Evolutionary conservation across 1,139 yeast species (phyloP), one percentile per base, ranked within the genome.

Genomic region (Pichia sp.): DNA sequence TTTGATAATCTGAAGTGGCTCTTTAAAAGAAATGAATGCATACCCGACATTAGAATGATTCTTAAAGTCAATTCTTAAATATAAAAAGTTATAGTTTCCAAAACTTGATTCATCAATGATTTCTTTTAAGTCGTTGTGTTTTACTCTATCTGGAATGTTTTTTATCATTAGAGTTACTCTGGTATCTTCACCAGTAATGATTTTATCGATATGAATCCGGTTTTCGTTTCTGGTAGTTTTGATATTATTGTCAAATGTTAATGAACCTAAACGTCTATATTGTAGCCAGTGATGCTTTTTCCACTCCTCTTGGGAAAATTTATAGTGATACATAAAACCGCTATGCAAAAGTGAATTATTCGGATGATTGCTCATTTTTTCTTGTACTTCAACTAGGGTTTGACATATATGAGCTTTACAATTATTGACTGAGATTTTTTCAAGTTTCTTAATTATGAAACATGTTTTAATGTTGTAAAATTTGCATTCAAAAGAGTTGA

Each of bases 31-130:
- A 38, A 76, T 69, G 56, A 76, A 75, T 3, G 79, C 80, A 58
- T 75, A 75, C 7, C 78, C 79, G 39, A 73, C 78, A 49, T 75
- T 75, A 66, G 79, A 74, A 54, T 67, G 69, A 58, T 72, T 75
- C 48, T 66, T 67, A 58, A 74, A 75, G 57, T 75, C 80, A 52
- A 75, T 74, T 49, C 80, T 66, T 50, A 75, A 59, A 55, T 75
- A 79, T 50, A 79, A 65, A 62, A 79, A 79, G 57, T 78, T 81
- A 57, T 77, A 79, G 48, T 78, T 71, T 53, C 72, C 66, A 53
- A 64, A 62, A 56, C 71, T 73, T n/a, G 78, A 73, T 33, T 58
- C 65, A 53, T 75, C 79, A 35, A 76, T 58, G 54, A 72, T 70
- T 33, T 66, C 67, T 54, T 75, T 72, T 35, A 76, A 66, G 58